A percentile compares a stretch with the other conserved stretches of the same genome.
These are phyloP conservation scores for Adiantum capillusveneris DNA, from an alignment of 75 land plant species.

Conservation along the genomic window DNA sequence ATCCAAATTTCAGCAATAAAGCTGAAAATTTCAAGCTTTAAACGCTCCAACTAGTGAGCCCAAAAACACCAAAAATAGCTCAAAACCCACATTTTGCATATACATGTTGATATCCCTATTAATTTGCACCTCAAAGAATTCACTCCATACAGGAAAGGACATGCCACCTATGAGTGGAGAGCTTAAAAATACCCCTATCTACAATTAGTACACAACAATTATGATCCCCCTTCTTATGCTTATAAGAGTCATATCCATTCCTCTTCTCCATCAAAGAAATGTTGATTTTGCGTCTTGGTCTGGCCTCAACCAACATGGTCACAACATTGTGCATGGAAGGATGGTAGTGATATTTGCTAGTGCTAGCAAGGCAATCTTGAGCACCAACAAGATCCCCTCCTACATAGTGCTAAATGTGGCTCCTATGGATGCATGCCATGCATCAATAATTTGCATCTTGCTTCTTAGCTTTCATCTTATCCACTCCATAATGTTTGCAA, in stretches of 20 bases:
- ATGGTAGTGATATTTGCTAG: constrained; percentile 71
- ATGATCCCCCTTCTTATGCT: too few species aligned
- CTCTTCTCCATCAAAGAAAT: not conserved
- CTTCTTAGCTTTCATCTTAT: constrained; percentile 26
- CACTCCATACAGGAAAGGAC: too few species aligned
- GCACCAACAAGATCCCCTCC: constrained; percentile 71
- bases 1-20: too few species aligned
- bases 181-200: too few species aligned
- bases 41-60: too few species aligned
- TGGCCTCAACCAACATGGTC: constrained; percentile 59
- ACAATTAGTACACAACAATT: too few species aligned
- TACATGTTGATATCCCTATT: too few species aligned
- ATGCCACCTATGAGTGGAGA: too few species aligned
- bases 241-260: not conserved
- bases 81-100: too few species aligned
- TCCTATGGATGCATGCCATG: constrained; percentile 38
- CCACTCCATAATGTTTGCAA: constrained; percentile 59
- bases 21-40: too few species aligned
- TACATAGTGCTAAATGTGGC: constrained; percentile 50
- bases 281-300: constrained; percentile 57
- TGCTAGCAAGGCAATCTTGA: constrained; percentile 78
- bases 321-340: constrained; percentile 92
- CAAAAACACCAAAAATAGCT: too few species aligned
- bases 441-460: constrained; percentile 28
- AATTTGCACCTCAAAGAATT: too few species aligned